Evolutionary conservation across 306 rosid genomes (phyloP), one percentile per base, ranked within the genome.

Genomic region (Sicyos baderoa): DNA sequence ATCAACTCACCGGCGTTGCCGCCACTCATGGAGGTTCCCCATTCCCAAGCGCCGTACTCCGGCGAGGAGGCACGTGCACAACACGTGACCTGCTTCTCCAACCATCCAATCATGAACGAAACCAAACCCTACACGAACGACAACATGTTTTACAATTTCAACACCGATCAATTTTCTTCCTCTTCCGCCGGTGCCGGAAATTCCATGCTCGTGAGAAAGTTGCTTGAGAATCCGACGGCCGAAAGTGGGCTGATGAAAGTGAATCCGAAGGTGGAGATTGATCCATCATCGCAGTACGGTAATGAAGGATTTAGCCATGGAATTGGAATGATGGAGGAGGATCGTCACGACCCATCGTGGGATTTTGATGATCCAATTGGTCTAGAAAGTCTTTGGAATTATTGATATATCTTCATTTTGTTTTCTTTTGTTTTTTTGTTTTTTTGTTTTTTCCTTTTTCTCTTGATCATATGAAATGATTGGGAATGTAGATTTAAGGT

Each of bases 31-130:
- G 71, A 66, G 4, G 44, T 44, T 65, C 47, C 70, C 5, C 37
- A 19, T 4, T 44, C 23, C 0, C 45, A 58, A 58, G 32, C 54
- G 32, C 37, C 70, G 1, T 66, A 66, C 71, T 1, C 37, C 42
- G 8, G 1, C 7, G 55, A 45, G 45, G 45, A 40, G 3, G 21
- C 54, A 66, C 71, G 71, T 66, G 40, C 55, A 21, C 0, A 19
- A 0, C 55, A 4, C 71, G 71, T 66, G 40, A 21, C 71, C 54
- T 44, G 54, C 71, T 66, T 66, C 54, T 66, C 69, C 50, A 63
- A 63, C 29, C 5, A 56, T 23, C 50, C 21, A 35, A 15, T 59
- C 18, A 17, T 13, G 3, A 7, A 35, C 51, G 25, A 62, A 4
- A 62, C 48, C 5, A 35, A 62, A 40, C 68, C 68, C 22, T 37